A percentile compares a stretch with the other conserved stretches of the same genome.
phyloP scores from a whole-genome alignment of 805 yeast genomes.

The Suhomyces xylopsoci region DNA sequence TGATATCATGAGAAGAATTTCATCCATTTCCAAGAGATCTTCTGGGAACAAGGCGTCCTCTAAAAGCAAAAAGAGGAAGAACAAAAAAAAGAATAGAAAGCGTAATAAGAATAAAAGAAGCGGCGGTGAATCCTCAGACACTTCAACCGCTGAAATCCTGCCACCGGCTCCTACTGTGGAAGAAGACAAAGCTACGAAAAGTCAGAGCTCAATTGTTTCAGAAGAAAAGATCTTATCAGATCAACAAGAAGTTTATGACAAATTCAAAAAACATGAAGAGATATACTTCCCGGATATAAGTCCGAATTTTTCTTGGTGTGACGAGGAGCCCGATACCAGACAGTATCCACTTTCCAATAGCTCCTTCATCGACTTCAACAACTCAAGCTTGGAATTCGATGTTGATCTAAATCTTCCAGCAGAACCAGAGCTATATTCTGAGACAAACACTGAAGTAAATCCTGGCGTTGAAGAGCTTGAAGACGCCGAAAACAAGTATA shows the following conservation, averaged over 20 bases:
- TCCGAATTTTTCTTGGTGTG: background rate
- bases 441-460: background rate
- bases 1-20: background rate
- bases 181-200: background rate
- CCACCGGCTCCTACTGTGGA: background rate
- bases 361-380: constrained; percentile 5
- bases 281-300: background rate
- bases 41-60: background rate
- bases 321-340: background rate
- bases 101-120: background rate
- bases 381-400: constrained; percentile 6
- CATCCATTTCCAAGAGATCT: background rate
- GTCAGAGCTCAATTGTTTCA: background rate
- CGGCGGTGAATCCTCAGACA: background rate
- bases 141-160: background rate
- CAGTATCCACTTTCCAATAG: background rate
- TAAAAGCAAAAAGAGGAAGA: background rate
- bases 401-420: background rate
- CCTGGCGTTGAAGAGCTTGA: background rate
- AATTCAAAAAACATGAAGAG: background rate
- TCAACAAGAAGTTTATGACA: background rate
- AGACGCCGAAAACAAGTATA: background rate
- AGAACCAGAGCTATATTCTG: background rate
- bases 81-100: background rate
- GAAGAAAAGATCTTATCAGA: background rate